Evolutionary conservation across 164 flowering plant genomes (phyloP).

Genomic region (Macadamia tetraphylla): DNA sequence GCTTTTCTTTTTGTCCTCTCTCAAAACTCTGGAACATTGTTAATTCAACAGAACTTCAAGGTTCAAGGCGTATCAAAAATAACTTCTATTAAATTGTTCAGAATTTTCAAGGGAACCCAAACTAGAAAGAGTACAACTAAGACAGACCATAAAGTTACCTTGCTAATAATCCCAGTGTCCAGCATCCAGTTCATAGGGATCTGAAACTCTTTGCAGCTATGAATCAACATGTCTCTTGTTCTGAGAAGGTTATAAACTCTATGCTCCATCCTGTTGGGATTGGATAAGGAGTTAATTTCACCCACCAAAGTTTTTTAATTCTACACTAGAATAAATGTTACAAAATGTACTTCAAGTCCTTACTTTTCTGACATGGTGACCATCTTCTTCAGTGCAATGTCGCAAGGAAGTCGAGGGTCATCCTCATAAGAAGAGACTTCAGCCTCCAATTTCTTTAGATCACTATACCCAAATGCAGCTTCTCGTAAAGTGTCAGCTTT

Average conservation of each 20-base stretch:
- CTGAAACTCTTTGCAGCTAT: conserved; percentile 61
- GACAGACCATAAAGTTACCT: conserved; percentile 31
- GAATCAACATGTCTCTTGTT: conserved; percentile 67
- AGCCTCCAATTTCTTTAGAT: conserved; percentile 72
- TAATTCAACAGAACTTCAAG: no score
- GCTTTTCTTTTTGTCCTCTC: no score
- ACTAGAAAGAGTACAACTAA: no score
- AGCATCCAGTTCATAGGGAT: conserved; percentile 64
- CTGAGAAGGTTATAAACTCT: conserved; percentile 69
- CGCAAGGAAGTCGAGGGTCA: conserved; percentile 81
- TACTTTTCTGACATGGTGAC: conserved; percentile 93
- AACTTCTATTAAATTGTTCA: no score
- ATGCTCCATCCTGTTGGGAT: conserved; percentile 50
- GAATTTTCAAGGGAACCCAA: no score
- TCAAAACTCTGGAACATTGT: no score
- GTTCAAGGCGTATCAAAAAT: no score
- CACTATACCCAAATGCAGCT: conserved; percentile 93
- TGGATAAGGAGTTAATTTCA: no score
- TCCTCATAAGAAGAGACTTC: conserved; percentile 64
- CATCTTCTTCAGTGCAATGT: conserved; percentile 91
- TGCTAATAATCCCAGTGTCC: conserved; percentile 68
- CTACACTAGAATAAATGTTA: no score
- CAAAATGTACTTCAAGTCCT: conserved; percentile 10
- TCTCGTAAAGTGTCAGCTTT: conserved; percentile 97
- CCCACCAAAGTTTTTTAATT: no score